Percentiles rank a stretch among this genome's conserved stretches.
These are phyloP conservation scores for Moesziomyces sp. DNA, from an alignment of 1,284 basidiomycete species.

Conservation along the genomic window DNA sequence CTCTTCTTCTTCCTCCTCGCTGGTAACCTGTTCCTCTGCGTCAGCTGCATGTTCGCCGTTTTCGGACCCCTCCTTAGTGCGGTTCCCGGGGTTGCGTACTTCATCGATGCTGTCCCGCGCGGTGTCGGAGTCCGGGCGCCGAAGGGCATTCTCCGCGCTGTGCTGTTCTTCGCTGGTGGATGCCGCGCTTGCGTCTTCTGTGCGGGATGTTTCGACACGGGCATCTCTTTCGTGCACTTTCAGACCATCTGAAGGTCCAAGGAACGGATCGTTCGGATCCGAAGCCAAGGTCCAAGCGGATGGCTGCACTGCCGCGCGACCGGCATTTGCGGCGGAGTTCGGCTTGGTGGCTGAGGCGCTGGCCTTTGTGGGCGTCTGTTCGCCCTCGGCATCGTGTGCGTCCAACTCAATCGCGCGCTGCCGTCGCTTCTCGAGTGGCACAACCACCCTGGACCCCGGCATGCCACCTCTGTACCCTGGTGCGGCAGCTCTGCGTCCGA, in stretches of 20 bases:
- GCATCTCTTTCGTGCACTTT: too few relatives aligned
- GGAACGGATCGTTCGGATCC: too few relatives aligned
- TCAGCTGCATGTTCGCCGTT: constrained; percentile 10
- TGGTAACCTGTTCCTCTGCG: constrained; percentile 18
- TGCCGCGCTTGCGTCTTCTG: too few relatives aligned
- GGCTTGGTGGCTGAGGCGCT: constrained; percentile 9
- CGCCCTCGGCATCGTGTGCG: constrained; percentile 21
- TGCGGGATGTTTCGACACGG: too few relatives aligned
- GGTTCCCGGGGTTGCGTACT: background rate
- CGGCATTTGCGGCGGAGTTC: background rate
- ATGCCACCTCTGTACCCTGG: background rate
- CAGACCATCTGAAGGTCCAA: too few relatives aligned
- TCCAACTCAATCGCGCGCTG: constrained; percentile 8
- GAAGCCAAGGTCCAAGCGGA: background rate
- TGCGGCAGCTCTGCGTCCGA: background rate
- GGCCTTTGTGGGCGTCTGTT: constrained; percentile 41
- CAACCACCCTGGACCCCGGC: constrained; percentile 6
- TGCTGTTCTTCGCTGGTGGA: too few relatives aligned
- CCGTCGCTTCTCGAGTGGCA: constrained; percentile 29
- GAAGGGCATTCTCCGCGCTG: too few relatives aligned
- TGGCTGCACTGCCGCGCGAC: too few relatives aligned
- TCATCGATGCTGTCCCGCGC: background rate
- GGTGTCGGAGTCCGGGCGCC: too few relatives aligned
- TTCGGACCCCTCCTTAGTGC: background rate
- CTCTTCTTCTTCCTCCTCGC: constrained; percentile 21